phyloP scores from a whole-genome alignment of 2,329 filamentous ascomycete species.

The Paraphoma chrysanthemicola region DNA sequence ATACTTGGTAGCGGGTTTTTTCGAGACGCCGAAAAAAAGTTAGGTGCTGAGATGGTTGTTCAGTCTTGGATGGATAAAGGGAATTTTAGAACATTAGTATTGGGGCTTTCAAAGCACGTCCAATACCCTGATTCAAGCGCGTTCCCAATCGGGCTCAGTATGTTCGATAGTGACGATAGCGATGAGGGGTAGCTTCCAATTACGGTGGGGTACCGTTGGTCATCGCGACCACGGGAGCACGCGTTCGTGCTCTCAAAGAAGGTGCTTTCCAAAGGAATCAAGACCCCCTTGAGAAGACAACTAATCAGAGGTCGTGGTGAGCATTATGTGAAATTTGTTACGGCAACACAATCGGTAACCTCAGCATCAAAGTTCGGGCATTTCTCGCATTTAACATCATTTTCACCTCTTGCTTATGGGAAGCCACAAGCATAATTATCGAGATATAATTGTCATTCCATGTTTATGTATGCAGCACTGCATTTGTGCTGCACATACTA shows the following conservation, averaged over 20 bases:
- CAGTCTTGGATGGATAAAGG: neutral
- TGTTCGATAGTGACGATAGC: neutral
- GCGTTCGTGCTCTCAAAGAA: neutral
- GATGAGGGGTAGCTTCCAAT: conserved; percentile 32
- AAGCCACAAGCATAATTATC: too few species aligned
- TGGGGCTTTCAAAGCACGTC: neutral
- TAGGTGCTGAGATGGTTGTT: neutral
- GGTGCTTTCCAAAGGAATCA: too few species aligned
- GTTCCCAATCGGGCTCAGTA: conserved; percentile 1
- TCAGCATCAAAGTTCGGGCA: too few species aligned
- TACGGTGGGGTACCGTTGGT: conserved; percentile 21
- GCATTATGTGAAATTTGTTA: too few species aligned
- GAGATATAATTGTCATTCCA: too few species aligned
- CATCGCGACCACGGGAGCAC: conserved; percentile 1
- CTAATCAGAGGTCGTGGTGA: too few species aligned
- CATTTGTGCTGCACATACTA: too few species aligned
- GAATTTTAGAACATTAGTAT: neutral
- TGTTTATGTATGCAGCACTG: too few species aligned
- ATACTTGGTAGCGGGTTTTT: conserved; percentile 1
- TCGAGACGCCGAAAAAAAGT: neutral
- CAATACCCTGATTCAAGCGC: neutral
- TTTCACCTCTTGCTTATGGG: too few species aligned
- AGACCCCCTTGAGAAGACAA: too few species aligned
- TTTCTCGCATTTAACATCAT: too few species aligned
- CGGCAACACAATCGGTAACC: too few species aligned